Evolutionary conservation across 2,329 filamentous ascomycete species (phyloP).

Genomic region (Aspergillus quadrilineatus): DNA sequence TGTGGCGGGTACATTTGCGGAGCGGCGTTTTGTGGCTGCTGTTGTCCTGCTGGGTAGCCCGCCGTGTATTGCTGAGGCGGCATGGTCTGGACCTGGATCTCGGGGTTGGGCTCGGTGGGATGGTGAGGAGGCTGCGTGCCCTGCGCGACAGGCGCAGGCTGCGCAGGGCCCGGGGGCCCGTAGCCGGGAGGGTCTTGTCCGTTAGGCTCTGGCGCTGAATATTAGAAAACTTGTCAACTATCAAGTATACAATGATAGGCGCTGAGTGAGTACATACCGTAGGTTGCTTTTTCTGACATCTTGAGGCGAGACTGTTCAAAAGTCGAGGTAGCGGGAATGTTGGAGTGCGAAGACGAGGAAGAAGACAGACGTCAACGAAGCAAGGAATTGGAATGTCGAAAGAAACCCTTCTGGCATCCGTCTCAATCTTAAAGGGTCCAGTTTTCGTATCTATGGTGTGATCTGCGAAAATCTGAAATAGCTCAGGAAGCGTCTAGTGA

Average conservation of each 20-base stretch:
- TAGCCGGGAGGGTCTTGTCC: background rate
- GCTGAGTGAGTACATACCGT: background rate
- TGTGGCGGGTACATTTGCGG: conserved; percentile 5
- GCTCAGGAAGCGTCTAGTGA: background rate
- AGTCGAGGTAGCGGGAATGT: background rate
- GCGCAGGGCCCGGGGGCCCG: background rate
- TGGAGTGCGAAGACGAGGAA: background rate
- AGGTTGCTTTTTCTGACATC: conserved; percentile 5
- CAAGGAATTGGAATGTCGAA: background rate
- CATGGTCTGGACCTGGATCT: background rate
- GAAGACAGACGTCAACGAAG: background rate
- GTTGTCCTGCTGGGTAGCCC: background rate
- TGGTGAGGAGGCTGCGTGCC: background rate
- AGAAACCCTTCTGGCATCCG: background rate
- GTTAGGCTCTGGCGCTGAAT: background rate
- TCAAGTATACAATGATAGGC: background rate
- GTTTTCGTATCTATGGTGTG: background rate
- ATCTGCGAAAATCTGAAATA: background rate
- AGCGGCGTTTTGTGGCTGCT: background rate
- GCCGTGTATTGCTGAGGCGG: background rate
- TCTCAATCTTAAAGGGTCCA: background rate
- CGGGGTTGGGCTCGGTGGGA: background rate
- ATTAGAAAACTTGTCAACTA: background rate
- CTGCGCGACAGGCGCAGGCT: background rate
- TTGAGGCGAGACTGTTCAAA: background rate